Base-by-base conservation (phyloP, 495 filamentous ascomycete genomes). In the Lineolata rhizophorae region DNA sequence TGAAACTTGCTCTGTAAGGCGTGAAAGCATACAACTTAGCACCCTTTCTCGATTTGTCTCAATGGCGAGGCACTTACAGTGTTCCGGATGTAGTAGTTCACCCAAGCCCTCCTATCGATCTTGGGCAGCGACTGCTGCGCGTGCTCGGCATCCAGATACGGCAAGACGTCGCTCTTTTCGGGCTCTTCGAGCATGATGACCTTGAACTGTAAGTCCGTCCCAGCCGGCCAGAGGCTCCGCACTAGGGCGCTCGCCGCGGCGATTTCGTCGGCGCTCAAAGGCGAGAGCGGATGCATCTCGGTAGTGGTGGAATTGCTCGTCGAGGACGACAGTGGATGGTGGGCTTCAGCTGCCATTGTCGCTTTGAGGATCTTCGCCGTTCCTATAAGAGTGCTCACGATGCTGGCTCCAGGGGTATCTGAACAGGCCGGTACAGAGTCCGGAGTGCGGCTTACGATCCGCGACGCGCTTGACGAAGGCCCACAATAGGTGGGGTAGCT, bases 111-210 rank as follows among this genome's bases (percentile, higher is more conserved):
- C 18, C 70, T 54, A 33, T 64, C 58, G 25, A 70, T 59, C 18
- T 35, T 37, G 26, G 53, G 60, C 15, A 56, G 36, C 2, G 47
- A 25, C 20, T 35, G 32, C 6, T 47, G 43, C 18, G 40, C 37
- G 34, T 38, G 46, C 39, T 58, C 55, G 4, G 61, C 60, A 22
- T 58, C 53, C 3, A 65, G 42, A 37, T 61, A 73, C 0, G 63
- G 60, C 8, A 70, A 37, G 4, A 71, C 49, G 13, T 64, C 52
- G 5, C 56, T 49, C 49, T 80, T 80, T 8, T 57, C 46, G 5
- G 74, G 74, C 51, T 80, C 74, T 25, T 60, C 54, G 0, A 79
- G 55, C 2, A 72, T 76, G 26, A 79, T 56, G 21, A 47, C 49
- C 44, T 77, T 78, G 60, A 76, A 78, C 18, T 67, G 61, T 2